phyloP scores from a whole-genome alignment of 164 flowering plant species.

The Chimonanthus praecox region DNA sequence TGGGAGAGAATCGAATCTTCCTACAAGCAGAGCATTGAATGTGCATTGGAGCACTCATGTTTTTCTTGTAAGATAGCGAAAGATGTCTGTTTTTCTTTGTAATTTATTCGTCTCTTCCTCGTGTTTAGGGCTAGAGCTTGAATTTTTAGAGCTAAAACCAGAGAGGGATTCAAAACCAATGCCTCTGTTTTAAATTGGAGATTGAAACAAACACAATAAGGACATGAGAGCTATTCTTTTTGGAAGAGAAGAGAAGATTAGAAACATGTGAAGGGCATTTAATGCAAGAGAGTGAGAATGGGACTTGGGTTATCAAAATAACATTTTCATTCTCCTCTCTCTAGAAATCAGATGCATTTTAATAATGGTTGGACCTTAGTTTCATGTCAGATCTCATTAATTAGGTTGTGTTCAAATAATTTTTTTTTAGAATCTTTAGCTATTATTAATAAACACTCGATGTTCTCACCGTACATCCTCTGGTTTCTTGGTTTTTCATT shows the following conservation, averaged over 20 bases:
- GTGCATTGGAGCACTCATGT: conserved; percentile 10
- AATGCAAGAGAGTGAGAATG: conserved; percentile 6
- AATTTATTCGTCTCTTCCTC: background rate
- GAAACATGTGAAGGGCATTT: conserved; percentile 13
- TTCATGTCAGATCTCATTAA: conserved; percentile 10
- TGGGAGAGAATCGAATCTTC: conserved; percentile 11
- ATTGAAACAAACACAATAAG: background rate
- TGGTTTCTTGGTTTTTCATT: no score
- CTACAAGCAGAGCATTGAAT: conserved; percentile 4
- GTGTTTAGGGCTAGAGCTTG: conserved; percentile 7
- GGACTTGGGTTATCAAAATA: conserved; percentile 5
- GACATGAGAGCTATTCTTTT: conserved; percentile 12
- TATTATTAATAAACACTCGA: no score
- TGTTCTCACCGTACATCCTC: no score
- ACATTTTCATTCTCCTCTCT: conserved; percentile 8
- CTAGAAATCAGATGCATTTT: conserved; percentile 1
- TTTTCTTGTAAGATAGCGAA: conserved; percentile 5
- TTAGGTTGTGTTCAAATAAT: background rate
- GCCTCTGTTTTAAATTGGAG: background rate
- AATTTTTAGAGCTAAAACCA: background rate
- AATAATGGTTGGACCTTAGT: conserved; percentile 9
- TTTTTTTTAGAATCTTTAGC: background rate
- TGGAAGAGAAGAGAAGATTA: conserved; percentile 6
- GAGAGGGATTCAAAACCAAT: no score
- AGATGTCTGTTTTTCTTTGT: conserved; percentile 13